These are phyloP conservation scores for Trichoderma arundinaceum DNA, from an alignment of 2,329 filamentous ascomycete genomes.

Conservation along the genomic window DNA sequence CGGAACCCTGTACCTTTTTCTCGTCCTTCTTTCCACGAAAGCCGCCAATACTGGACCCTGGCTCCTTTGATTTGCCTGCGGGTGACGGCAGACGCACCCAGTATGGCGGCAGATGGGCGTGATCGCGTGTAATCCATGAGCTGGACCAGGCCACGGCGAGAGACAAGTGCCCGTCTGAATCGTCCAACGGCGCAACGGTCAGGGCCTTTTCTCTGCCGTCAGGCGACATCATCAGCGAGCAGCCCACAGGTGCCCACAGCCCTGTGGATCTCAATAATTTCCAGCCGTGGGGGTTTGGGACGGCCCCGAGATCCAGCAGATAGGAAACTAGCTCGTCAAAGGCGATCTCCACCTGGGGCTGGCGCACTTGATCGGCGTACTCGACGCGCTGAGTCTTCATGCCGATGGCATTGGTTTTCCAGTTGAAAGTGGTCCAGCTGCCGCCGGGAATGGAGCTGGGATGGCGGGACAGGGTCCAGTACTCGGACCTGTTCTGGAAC, in stretches of 20 bases:
- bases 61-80: neutral
- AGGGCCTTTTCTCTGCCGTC: conserved; percentile 57
- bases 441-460: conserved; percentile 63
- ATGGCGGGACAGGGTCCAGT: conserved; percentile 61
- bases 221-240: conserved; percentile 60
- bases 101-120: conserved; percentile 61
- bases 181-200: conserved; percentile 60
- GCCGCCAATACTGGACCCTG: too few species aligned
- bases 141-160: conserved; percentile 62
- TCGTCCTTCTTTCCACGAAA: neutral
- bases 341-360: conserved; percentile 58
- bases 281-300: conserved; percentile 65
- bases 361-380: conserved; percentile 62
- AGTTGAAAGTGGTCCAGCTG: conserved; percentile 69
- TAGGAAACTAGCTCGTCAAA: conserved; percentile 68
- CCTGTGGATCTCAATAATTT: conserved; percentile 61
- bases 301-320: conserved; percentile 66
- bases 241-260: conserved; percentile 65
- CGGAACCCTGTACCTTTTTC: conserved; percentile 14
- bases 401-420: conserved; percentile 67
- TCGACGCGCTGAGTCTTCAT: conserved; percentile 67
- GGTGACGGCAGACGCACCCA: conserved; percentile 59
- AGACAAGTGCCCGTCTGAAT: conserved; percentile 65
- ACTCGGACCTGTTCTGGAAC: conserved; percentile 57
- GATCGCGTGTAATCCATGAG: conserved; percentile 59